Conservation (phyloP, 768 basidiomycete species). For the Mycena galopus region DNA sequence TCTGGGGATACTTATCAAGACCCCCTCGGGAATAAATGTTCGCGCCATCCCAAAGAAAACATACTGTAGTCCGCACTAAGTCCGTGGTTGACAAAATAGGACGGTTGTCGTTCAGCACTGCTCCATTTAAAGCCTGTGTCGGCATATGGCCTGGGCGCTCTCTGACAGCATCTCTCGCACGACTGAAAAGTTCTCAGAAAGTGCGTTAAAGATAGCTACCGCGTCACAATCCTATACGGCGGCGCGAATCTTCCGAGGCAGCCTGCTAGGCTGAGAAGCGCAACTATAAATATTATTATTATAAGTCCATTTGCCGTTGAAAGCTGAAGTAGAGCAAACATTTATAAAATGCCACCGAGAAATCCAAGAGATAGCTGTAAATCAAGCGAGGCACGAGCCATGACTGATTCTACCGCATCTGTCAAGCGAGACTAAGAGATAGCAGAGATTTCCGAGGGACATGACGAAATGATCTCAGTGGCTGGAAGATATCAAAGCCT, state of each 20-base stretch:
- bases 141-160: background rate
- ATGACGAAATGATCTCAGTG: background rate
- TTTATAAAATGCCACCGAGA: too few relatives aligned
- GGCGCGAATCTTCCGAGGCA: background rate
- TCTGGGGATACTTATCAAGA: background rate
- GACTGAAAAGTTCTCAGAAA: background rate
- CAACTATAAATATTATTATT: too few relatives aligned
- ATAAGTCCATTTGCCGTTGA: too few relatives aligned
- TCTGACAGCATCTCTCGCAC: constrained; percentile 5
- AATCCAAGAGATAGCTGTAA: too few relatives aligned
- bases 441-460: background rate
- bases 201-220: background rate
- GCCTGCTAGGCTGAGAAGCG: too few relatives aligned
- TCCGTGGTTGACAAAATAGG: background rate
- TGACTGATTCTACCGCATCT: too few relatives aligned
- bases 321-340: too few relatives aligned
- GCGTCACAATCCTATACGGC: background rate
- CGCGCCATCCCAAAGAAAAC: background rate
- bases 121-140: background rate
- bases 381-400: too few relatives aligned
- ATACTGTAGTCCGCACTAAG: background rate
- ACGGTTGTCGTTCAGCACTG: background rate
- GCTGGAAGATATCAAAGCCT: background rate
- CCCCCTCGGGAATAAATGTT: background rate
- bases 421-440: too few relatives aligned